phyloP scores from a whole-genome alignment of 768 basidiomycete species.

The Tremella mesenterica region DNA sequence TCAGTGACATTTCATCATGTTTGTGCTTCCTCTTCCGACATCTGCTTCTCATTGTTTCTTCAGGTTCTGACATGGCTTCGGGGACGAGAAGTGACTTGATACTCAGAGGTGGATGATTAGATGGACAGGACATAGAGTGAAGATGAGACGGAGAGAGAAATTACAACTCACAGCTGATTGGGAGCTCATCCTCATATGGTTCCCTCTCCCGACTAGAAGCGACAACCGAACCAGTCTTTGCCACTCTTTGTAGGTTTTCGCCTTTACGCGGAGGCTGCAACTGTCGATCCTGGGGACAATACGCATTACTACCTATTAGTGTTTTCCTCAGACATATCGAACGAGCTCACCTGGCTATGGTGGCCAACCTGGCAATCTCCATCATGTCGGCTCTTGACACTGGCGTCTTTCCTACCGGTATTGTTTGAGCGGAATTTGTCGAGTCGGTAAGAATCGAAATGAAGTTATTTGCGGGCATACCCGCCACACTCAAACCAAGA shows the following conservation, averaged over 20 bases:
- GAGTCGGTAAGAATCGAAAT: slow-evolving; percentile 4
- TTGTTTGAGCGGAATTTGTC: neutral
- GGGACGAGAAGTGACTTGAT: too few relatives aligned
- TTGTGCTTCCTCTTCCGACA: too few relatives aligned
- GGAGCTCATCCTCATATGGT: neutral
- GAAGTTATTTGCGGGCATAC: neutral
- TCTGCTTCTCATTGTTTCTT: too few relatives aligned
- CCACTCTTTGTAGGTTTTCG: neutral
- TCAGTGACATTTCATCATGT: neutral
- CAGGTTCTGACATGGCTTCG: too few relatives aligned
- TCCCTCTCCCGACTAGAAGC: slow-evolving; percentile 14
- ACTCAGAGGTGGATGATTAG: neutral
- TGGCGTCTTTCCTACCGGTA: slow-evolving; percentile 12
- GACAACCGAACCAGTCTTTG: slow-evolving; percentile 5
- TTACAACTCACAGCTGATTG: neutral
- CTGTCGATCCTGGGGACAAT: slow-evolving; percentile 14
- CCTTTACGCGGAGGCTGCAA: slow-evolving; percentile 7
- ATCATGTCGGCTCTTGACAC: slow-evolving; percentile 18
- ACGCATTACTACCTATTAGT: slow-evolving; percentile 6
- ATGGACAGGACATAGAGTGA: slow-evolving; percentile 14
- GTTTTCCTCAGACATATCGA: neutral
- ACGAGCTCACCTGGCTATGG: slow-evolving; percentile 16
- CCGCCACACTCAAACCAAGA: slow-evolving; percentile 1
- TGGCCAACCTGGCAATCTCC: slow-evolving; percentile 15
- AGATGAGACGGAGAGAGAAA: neutral